phyloP scores from a whole-genome alignment of 2,329 filamentous ascomycete genomes.

The Hypoxylon rubiginosum region DNA sequence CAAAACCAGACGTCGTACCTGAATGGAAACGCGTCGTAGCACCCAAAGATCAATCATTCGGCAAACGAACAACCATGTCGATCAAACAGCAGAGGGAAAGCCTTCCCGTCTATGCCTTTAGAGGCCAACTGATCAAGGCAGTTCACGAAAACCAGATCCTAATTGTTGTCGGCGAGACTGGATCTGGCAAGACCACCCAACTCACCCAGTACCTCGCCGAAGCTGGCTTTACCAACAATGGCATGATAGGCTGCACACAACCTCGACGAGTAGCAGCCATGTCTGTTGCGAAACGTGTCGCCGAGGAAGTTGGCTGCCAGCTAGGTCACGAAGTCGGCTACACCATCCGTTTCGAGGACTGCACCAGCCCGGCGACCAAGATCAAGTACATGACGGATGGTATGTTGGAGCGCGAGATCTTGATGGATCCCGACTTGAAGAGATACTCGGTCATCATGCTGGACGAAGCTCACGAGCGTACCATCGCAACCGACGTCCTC shows the following conservation, averaged over 20 bases:
- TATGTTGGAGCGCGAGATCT: slow-evolving; percentile 95
- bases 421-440: slow-evolving; percentile 89
- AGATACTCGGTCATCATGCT: slow-evolving; percentile 98
- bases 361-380: slow-evolving; percentile 85
- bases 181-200: slow-evolving; percentile 97
- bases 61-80: slow-evolving; percentile 88
- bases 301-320: slow-evolving; percentile 93
- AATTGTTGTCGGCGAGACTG: slow-evolving; percentile 97
- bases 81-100: slow-evolving; percentile 96
- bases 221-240: slow-evolving; percentile 86
- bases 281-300: slow-evolving; percentile 96
- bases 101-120: slow-evolving; percentile 89
- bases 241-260: slow-evolving; percentile 96
- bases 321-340: slow-evolving; percentile 96
- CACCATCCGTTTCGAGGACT: slow-evolving; percentile 97
- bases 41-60: slow-evolving; percentile 83
- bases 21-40: slow-evolving; percentile 93
- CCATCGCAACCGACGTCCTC: slow-evolving; percentile 93
- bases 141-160: slow-evolving; percentile 89
- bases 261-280: slow-evolving; percentile 97
- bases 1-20: slow-evolving; percentile 77
- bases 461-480: slow-evolving; percentile 97
- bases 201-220: slow-evolving; percentile 96
- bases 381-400: slow-evolving; percentile 99
- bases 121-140: slow-evolving; percentile 87